Percentiles rank a stretch among this genome's conserved stretches.
Conservation (phyloP, 2,329 filamentous ascomycete genomes). For the Pseudopyricularia javanii region DNA sequence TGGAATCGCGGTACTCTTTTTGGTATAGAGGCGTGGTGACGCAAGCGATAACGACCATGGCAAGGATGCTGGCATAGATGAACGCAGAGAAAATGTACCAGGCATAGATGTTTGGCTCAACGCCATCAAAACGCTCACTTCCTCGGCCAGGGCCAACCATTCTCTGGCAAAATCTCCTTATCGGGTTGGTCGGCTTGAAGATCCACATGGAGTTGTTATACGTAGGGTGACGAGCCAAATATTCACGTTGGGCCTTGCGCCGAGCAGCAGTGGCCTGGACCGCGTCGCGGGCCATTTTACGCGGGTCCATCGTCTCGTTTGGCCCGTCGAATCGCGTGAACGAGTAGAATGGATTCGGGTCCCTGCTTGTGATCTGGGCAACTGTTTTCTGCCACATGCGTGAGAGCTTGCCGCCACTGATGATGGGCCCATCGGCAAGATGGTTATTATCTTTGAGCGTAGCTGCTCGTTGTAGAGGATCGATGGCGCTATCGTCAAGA, state of each 20-base stretch:
- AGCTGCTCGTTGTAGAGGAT: conserved; percentile 20
- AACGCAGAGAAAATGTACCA: conserved; percentile 94
- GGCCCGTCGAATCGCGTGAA: conserved; percentile 55
- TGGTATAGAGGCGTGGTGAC: conserved; percentile 92
- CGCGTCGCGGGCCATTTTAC: conserved; percentile 81
- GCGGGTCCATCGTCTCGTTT: conserved; percentile 71
- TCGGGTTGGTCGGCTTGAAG: conserved; percentile 64
- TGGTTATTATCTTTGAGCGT: background rate
- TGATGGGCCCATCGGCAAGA: conserved; percentile 17
- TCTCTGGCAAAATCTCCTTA: conserved; percentile 74
- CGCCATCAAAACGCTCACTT: conserved; percentile 73
- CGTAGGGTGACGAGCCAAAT: conserved; percentile 70
- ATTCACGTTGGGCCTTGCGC: conserved; percentile 82
- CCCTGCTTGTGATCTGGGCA: conserved; percentile 45
- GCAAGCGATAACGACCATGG: conserved; percentile 95
- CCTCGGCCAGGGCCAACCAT: conserved; percentile 88
- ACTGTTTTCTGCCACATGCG: conserved; percentile 49
- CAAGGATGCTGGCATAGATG: conserved; percentile 85
- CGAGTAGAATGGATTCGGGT: conserved; percentile 93
- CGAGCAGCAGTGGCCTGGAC: conserved; percentile 72
- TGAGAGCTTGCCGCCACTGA: conserved; percentile 44
- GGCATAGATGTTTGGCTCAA: conserved; percentile 74
- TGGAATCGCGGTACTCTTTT: conserved; percentile 61
- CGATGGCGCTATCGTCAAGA: conserved; percentile 66
- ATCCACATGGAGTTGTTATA: conserved; percentile 92